A percentile compares a stretch with the other conserved stretches of the same genome.
Evolutionary conservation across 192 early-diverging fungal species (phyloP).

Genomic region (Gamsiella multidivaricata): DNA sequence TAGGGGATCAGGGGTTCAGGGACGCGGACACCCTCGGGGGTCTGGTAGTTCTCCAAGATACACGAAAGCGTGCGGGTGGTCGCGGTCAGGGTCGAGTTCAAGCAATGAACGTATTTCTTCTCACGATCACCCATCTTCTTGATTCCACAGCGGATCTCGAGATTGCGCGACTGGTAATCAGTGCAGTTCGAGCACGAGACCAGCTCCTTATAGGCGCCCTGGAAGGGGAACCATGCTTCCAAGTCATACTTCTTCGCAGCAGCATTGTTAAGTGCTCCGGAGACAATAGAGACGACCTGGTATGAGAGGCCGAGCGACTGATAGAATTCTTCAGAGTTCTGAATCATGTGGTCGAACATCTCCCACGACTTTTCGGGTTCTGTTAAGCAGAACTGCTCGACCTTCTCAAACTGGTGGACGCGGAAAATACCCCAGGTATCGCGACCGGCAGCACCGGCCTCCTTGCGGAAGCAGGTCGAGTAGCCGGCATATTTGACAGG

Average conservation of each 20-base stretch:
- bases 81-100: slow-evolving; percentile 97
- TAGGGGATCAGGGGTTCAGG: slow-evolving; percentile 88
- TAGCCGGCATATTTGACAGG: slow-evolving; percentile 95
- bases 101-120: slow-evolving; percentile 96
- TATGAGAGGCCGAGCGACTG: slow-evolving; percentile 93
- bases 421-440: slow-evolving; percentile 99
- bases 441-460: slow-evolving; percentile 96
- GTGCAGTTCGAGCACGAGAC: slow-evolving; percentile 99
- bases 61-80: slow-evolving; percentile 96
- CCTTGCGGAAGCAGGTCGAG: slow-evolving; percentile 99
- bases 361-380: slow-evolving; percentile 99
- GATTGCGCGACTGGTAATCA: slow-evolving; percentile 94
- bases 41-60: slow-evolving; percentile 97
- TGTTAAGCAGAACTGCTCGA: slow-evolving; percentile 97
- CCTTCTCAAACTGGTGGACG: slow-evolving; percentile 99
- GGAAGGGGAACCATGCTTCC: slow-evolving; percentile 99
- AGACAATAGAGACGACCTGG: slow-evolving; percentile 95
- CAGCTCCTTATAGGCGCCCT: slow-evolving; percentile 97
- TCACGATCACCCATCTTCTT: slow-evolving; percentile 96
- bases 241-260: slow-evolving; percentile 99
- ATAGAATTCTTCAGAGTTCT: slow-evolving; percentile 93
- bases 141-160: slow-evolving; percentile 96
- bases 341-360: slow-evolving; percentile 97
- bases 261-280: slow-evolving; percentile 97
- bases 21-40: slow-evolving; percentile 86